Evolutionary conservation across 2,329 filamentous ascomycete species (phyloP).

Genomic region (Alternaria sp.): DNA sequence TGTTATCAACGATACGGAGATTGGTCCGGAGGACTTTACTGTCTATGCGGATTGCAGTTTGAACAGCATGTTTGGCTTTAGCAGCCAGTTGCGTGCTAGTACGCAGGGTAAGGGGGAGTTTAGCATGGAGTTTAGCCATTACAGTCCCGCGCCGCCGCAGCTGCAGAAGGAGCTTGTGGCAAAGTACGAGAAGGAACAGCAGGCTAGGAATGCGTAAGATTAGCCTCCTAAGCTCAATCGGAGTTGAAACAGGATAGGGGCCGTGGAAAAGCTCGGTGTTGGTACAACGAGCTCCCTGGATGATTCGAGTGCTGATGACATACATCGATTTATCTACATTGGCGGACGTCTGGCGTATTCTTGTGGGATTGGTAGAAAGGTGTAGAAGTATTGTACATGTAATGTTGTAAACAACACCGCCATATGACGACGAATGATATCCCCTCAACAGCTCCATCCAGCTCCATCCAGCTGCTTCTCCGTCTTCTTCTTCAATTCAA

Average conservation of each 20-base stretch:
- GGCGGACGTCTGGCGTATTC: slow-evolving; percentile 16
- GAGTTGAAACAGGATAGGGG: background rate
- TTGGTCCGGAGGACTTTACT: slow-evolving; percentile 91
- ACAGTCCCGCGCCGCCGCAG: slow-evolving; percentile 83
- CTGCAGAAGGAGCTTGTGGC: slow-evolving; percentile 79
- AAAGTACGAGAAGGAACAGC: slow-evolving; percentile 71
- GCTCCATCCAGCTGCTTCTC: background rate
- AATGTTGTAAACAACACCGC: slow-evolving; percentile 8
- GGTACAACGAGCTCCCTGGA: background rate
- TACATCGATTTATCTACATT: slow-evolving; percentile 24
- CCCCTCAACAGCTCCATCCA: slow-evolving; percentile 8
- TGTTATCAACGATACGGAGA: slow-evolving; percentile 93
- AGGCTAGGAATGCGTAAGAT: slow-evolving; percentile 66
- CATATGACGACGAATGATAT: slow-evolving; percentile 18
- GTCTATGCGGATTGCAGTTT: slow-evolving; percentile 89
- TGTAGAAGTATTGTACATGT: slow-evolving; percentile 29
- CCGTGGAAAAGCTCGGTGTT: background rate
- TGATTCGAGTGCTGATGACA: background rate
- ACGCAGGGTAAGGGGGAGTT: slow-evolving; percentile 99
- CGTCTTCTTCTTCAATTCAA: background rate
- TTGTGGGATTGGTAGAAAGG: background rate
- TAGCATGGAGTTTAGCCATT: slow-evolving; percentile 98
- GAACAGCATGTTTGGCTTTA: slow-evolving; percentile 98
- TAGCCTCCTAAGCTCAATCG: slow-evolving; percentile 22
- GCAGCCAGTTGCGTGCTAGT: slow-evolving; percentile 84